A percentile compares a stretch with the other conserved stretches of the same genome.
Conservation (phyloP, 2,329 filamentous ascomycete species). For the Pestalotiopsis sp. region DNA sequence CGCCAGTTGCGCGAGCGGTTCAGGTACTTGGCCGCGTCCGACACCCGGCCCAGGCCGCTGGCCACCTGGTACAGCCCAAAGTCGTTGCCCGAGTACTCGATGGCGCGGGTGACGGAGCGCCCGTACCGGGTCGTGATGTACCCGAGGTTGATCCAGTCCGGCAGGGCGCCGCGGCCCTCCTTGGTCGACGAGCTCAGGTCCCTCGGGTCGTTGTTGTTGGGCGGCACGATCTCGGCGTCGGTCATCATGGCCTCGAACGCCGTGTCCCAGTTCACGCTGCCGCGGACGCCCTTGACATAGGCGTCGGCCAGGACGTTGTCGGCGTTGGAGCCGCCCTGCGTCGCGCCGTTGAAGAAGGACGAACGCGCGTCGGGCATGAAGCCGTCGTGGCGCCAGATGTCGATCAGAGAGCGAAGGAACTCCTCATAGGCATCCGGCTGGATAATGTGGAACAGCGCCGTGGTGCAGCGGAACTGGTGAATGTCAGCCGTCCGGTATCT, state of each 20-base stretch:
- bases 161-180: conserved; percentile 67
- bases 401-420: conserved; percentile 65
- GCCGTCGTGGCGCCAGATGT: conserved; percentile 65
- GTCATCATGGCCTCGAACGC: conserved; percentile 64
- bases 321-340: conserved; percentile 69
- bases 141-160: conserved; percentile 65
- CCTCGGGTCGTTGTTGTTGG: conserved; percentile 57
- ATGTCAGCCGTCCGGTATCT: conserved; percentile 11
- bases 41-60: conserved; percentile 48
- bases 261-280: conserved; percentile 63
- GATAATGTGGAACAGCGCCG: conserved; percentile 63
- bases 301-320: conserved; percentile 74
- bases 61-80: conserved; percentile 68
- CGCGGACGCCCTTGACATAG: conserved; percentile 66
- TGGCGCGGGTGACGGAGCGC: conserved; percentile 62
- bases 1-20: conserved; percentile 67
- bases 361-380: conserved; percentile 67
- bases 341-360: conserved; percentile 68
- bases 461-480: conserved; percentile 62
- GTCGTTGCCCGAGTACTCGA: conserved; percentile 71
- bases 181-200: conserved; percentile 63
- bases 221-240: conserved; percentile 64
- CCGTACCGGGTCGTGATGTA: conserved; percentile 65
- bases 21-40: conserved; percentile 59
- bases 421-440: conserved; percentile 64